Evolutionary conservation across 2,329 filamentous ascomycete species (phyloP).

Genomic region (Aspergillus niger): DNA sequence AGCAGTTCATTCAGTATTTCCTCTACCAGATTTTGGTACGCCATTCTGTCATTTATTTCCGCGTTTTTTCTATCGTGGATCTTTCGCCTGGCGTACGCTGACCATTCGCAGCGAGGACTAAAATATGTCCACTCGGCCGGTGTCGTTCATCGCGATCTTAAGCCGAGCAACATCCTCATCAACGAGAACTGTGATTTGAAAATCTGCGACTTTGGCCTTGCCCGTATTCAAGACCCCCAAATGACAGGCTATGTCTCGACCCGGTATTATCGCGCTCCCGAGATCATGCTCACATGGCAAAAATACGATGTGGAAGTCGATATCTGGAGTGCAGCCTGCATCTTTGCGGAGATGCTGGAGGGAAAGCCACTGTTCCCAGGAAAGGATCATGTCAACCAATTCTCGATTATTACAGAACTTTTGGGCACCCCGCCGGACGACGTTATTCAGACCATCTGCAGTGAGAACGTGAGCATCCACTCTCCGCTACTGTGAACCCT

Average conservation of each 20-base stretch:
- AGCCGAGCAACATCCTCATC: conserved; percentile 98
- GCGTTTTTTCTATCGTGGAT: background rate
- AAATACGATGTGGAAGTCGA: conserved; percentile 99
- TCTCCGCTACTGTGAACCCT: background rate
- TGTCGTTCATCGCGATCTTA: conserved; percentile 95
- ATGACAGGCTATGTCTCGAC: conserved; percentile 99
- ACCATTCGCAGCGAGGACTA: conserved; percentile 71
- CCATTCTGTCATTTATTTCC: conserved; percentile 17
- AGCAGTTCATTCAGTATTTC: conserved; percentile 99
- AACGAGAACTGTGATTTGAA: conserved; percentile 99
- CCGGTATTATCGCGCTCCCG: conserved; percentile 95
- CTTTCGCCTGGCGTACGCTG: conserved; percentile 16
- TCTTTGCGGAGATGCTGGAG: conserved; percentile 99
- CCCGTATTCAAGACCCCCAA: conserved; percentile 96
- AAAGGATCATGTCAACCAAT: conserved; percentile 99
- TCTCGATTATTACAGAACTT: conserved; percentile 98
- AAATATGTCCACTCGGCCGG: conserved; percentile 99
- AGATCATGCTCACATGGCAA: conserved; percentile 99
- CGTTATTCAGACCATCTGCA: conserved; percentile 97
- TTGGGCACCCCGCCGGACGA: conserved; percentile 95
- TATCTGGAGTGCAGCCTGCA: conserved; percentile 98
- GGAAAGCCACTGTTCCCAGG: conserved; percentile 97
- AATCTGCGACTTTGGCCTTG: conserved; percentile 98
- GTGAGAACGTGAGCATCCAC: conserved; percentile 75
- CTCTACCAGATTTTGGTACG: conserved; percentile 96